These are phyloP conservation scores for Xerocomus spinulosus DNA, from an alignment of 768 basidiomycete species.

Conservation along the genomic window DNA sequence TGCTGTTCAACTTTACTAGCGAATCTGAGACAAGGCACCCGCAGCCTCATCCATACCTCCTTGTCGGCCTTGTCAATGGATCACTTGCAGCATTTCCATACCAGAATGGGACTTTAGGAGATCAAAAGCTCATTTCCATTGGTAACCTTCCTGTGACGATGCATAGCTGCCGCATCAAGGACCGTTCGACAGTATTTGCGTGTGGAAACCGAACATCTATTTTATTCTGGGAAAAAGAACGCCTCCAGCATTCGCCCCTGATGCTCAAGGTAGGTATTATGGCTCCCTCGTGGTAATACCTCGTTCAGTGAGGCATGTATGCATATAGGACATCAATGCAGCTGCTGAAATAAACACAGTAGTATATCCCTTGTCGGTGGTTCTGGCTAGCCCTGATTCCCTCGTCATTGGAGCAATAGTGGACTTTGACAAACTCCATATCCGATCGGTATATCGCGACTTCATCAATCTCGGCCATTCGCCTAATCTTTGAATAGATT, in stretches of 20 bases:
- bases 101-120: constrained; percentile 35
- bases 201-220: constrained; percentile 66
- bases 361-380: constrained; percentile 48
- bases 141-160: constrained; percentile 66
- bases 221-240: constrained; percentile 61
- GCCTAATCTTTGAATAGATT: constrained; percentile 40
- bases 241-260: constrained; percentile 64
- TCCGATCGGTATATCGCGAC: constrained; percentile 56
- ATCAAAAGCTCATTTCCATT: constrained; percentile 57
- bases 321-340: constrained; percentile 47
- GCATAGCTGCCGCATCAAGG: constrained; percentile 50
- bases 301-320: constrained; percentile 3
- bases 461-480: neutral
- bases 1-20: constrained; percentile 57
- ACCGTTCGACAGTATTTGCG: constrained; percentile 58
- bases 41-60: constrained; percentile 50
- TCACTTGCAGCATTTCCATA: constrained; percentile 56
- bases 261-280: constrained; percentile 53
- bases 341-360: constrained; percentile 47
- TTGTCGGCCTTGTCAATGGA: constrained; percentile 76
- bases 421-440: constrained; percentile 74
- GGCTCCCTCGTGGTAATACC: neutral
- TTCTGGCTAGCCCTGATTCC: constrained; percentile 50
- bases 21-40: constrained; percentile 28
- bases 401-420: constrained; percentile 63